phyloP scores from a whole-genome alignment of 768 basidiomycete species.

The Pisolithus marmoratus region DNA sequence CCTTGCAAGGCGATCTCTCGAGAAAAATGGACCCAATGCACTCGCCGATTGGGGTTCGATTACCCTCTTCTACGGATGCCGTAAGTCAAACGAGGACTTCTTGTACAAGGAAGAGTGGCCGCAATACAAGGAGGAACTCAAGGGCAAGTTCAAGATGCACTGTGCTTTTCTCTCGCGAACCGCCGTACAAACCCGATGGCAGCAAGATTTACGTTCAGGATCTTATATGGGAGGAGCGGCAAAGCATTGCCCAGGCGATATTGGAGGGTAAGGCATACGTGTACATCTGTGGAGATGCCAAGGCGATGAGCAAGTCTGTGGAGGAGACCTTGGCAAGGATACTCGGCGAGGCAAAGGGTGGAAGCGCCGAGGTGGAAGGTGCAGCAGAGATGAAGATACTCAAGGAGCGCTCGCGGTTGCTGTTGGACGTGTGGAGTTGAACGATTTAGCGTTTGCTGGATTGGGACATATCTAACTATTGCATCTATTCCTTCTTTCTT shows the following conservation, averaged over 20 bases:
- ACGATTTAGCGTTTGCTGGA: conserved; percentile 1
- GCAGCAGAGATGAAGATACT: conserved; percentile 87
- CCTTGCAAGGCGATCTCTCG: conserved; percentile 87
- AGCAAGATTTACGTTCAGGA: conserved; percentile 99
- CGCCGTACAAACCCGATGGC: conserved; percentile 80
- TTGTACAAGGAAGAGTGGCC: conserved; percentile 96
- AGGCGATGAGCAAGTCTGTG: conserved; percentile 92
- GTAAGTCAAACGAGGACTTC: conserved; percentile 83
- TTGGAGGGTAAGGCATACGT: conserved; percentile 95
- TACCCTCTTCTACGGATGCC: conserved; percentile 95
- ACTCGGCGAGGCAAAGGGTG: conserved; percentile 92
- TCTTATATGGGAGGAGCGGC: conserved; percentile 82
- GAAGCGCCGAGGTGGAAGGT: conserved; percentile 81
- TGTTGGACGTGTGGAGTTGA: conserved; percentile 89
- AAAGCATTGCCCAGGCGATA: conserved; percentile 81
- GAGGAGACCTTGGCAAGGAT: conserved; percentile 83
- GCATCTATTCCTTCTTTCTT: no score
- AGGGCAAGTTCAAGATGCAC: conserved; percentile 87
- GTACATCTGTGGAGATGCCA: conserved; percentile 96
- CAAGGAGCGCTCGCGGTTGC: conserved; percentile 86
- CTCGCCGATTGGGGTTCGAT: conserved; percentile 95
- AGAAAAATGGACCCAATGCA: conserved; percentile 92
- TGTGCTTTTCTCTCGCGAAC: conserved; percentile 87
- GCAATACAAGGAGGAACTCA: conserved; percentile 75
- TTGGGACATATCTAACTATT: background rate